Conservation (phyloP, 345 rosid genomes). For the Populus alba region DNA sequence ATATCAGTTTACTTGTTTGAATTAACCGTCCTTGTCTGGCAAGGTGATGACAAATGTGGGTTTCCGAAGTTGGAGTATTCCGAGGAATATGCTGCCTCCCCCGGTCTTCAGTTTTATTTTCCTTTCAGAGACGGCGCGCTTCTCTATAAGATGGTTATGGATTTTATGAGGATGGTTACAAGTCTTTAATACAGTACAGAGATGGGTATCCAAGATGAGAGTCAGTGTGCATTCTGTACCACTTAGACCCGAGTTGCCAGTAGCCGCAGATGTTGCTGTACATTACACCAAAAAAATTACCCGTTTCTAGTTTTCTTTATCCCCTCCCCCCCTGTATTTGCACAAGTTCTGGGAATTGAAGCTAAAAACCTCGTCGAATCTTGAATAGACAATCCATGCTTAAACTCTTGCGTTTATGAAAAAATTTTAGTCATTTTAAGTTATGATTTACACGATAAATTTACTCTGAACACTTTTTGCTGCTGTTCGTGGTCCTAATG, state of each 20-base stretch:
- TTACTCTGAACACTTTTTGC: background rate
- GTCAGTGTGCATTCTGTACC: background rate
- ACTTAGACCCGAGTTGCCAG: background rate
- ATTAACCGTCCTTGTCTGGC: background rate
- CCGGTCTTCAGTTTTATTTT: background rate
- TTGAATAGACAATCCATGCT: background rate
- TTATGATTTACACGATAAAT: background rate
- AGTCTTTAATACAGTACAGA: background rate
- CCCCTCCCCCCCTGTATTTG: background rate
- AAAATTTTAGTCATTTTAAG: background rate
- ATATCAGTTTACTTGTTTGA: background rate
- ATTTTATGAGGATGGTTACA: background rate
- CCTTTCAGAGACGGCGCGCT: background rate
- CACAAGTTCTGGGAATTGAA: background rate
- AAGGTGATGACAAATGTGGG: background rate
- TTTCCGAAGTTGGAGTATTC: background rate
- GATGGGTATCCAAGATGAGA: background rate
- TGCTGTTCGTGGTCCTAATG: background rate
- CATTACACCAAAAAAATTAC: background rate
- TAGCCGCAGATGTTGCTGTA: background rate
- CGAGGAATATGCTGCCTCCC: background rate
- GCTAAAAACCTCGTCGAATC: background rate
- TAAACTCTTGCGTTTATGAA: background rate
- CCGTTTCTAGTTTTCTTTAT: background rate
- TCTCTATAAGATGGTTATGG: slow-evolving; percentile 4